Evolutionary conservation across 345 rosid genomes (phyloP), one percentile per base, ranked within the genome.

Genomic region (Populus pruinosa): DNA sequence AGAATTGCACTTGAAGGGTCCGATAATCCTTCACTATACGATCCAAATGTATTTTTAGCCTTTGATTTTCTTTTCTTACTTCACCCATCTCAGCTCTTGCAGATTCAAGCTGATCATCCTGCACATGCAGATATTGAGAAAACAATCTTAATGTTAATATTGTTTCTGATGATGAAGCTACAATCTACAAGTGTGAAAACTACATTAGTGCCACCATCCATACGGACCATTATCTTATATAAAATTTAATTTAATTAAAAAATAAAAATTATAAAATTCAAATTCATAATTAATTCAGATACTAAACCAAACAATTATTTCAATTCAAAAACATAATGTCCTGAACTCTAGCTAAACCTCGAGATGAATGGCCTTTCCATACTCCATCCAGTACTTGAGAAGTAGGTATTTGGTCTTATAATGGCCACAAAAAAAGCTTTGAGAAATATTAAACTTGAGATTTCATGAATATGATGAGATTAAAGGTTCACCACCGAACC

Each of bases 31-130:
- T 88, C 89, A 69, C 83, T 72, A 88, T 78, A 55, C 82, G 83
- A 74, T 83, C 77, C 67, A 94, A 76, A 56, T 83, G 25, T 79
- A 81, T 72, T 83, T 93, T 93, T 53, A 94, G 87, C 69, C 91
- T 91, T 80, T 86, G 80, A 62, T 94, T 94, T 82, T 94, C 97
- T 79, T 91, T 92, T 84, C 82, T 90, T 56, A 86, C 93, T 67
- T 86, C 94, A 17, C 84, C 90, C 91, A 93, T 88, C 83, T 93
- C 92, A 4, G 88, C 90, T 85, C 88, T 88, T 5, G 90, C 85
- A 47, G 88, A 87, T 73, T 90, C 92, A 79, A 93, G 84, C 86
- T 83, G 77, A 67, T 80, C 84, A 79, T 84, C 87, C 90, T 85
- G 80, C 25, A 43, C 17, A 72, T 41, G 18, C 9, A 36, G 8